These are phyloP conservation scores for Penicillium capsulatum DNA, from an alignment of 2,329 filamentous ascomycete genomes.

Conservation along the genomic window DNA sequence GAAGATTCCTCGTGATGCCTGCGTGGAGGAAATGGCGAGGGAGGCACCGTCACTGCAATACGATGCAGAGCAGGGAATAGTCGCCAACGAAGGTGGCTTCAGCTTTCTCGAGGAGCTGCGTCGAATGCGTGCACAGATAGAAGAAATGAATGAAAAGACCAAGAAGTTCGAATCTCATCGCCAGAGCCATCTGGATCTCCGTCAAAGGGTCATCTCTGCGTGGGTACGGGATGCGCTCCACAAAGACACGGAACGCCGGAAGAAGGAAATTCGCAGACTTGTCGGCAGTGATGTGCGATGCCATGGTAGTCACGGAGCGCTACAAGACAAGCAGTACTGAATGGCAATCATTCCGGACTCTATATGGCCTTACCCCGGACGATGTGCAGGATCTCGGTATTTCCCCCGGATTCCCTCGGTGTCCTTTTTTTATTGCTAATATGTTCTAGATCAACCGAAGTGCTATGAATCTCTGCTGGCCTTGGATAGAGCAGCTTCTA, in stretches of 20 bases:
- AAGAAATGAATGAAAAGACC: background rate
- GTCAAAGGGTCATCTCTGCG: conserved; percentile 6
- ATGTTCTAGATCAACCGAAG: conserved; percentile 3
- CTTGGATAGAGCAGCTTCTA: conserved; percentile 6
- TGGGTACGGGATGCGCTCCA: conserved; percentile 7
- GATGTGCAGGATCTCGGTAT: conserved; percentile 7
- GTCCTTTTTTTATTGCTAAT: conserved; percentile 4
- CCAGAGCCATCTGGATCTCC: conserved; percentile 10
- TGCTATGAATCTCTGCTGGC: conserved; percentile 3
- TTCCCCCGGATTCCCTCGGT: conserved; percentile 3
- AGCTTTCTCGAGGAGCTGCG: background rate
- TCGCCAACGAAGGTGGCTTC: background rate
- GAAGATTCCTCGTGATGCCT: conserved; percentile 1
- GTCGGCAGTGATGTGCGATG: conserved; percentile 6
- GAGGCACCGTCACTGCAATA: conserved; percentile 1
- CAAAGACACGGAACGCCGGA: conserved; percentile 6
- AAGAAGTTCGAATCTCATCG: conserved; percentile 6
- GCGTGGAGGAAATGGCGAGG: background rate
- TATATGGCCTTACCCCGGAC: conserved; percentile 8
- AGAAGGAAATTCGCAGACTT: conserved; percentile 4
- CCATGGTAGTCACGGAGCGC: conserved; percentile 6
- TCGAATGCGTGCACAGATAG: background rate
- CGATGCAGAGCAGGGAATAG: conserved; percentile 1
- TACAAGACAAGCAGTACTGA: conserved; percentile 5
- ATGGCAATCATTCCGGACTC: conserved; percentile 5